These are phyloP conservation scores for Wickerhamiella vanderwaltii DNA, from an alignment of 805 yeast species.

Conservation along the genomic window DNA sequence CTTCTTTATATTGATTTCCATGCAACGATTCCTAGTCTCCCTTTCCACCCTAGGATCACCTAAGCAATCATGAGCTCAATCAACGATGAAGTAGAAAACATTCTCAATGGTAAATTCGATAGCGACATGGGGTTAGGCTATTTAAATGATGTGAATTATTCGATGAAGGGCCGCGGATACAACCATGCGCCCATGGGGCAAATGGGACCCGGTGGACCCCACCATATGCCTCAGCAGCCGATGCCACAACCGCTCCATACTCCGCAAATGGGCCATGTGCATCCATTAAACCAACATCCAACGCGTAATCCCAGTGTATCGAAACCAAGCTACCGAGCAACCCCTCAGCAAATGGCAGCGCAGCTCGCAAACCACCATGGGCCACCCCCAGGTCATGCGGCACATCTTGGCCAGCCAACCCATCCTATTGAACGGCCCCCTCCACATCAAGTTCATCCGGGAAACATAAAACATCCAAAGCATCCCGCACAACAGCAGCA, in stretches of 20 bases:
- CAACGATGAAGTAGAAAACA: constrained; percentile 10
- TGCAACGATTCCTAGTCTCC: too few species aligned
- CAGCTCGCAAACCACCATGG: constrained; percentile 2
- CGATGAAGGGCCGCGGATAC: not conserved
- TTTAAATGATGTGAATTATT: constrained; percentile 1
- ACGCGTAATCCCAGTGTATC: not conserved
- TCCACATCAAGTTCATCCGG: not conserved
- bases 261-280: constrained; percentile 6
- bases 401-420: not conserved
- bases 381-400: not conserved
- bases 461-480: not conserved
- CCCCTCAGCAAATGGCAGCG: constrained; percentile 10
- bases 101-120: constrained; percentile 10
- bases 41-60: too few species aligned
- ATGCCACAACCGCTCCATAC: constrained; percentile 1
- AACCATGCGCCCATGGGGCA: not conserved
- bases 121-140: constrained; percentile 2
- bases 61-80: constrained; percentile 9
- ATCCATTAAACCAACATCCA: not conserved
- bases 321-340: not conserved
- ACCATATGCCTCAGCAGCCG: not conserved
- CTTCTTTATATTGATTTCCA: too few species aligned
- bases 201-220: not conserved
- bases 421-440: not conserved
- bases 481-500: not conserved